Conservation (phyloP, 495 filamentous ascomycete species). For the Terfezia claveryi region DNA sequence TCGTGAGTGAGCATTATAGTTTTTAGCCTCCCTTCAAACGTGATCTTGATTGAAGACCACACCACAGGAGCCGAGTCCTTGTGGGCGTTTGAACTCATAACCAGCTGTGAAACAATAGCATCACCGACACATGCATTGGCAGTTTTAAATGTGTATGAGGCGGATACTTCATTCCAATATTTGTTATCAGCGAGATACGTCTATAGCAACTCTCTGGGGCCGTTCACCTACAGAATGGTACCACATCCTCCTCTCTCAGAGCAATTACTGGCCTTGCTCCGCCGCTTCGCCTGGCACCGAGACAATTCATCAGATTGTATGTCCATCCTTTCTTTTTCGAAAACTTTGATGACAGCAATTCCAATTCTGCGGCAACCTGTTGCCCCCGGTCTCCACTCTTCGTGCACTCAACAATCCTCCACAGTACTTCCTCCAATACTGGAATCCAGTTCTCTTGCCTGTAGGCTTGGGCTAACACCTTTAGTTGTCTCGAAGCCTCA, state of each 20-base stretch:
- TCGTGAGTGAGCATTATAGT: conserved; percentile 30
- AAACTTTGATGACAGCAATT: conserved; percentile 49
- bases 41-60: conserved; percentile 40
- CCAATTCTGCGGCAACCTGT: conserved; percentile 62
- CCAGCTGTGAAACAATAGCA: conserved; percentile 45
- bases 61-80: conserved; percentile 36
- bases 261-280: conserved; percentile 40
- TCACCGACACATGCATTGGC: conserved; percentile 71
- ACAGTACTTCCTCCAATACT: conserved; percentile 48
- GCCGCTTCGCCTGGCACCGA: conserved; percentile 31
- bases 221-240: conserved; percentile 38
- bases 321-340: conserved; percentile 35
- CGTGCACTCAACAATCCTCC: conserved; percentile 55
- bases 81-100: conserved; percentile 47
- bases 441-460: conserved; percentile 60
- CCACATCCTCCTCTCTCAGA: conserved; percentile 41
- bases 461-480: conserved; percentile 33
- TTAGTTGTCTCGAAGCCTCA: conserved; percentile 42
- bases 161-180: conserved; percentile 28
- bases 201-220: not conserved
- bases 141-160: conserved; percentile 50
- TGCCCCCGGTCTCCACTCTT: conserved; percentile 37
- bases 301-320: conserved; percentile 52
- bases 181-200: not conserved
- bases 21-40: conserved; percentile 46